Evolutionary conservation across 2,329 filamentous ascomycete species (phyloP).

Genomic region (Aspergillus sp.): DNA sequence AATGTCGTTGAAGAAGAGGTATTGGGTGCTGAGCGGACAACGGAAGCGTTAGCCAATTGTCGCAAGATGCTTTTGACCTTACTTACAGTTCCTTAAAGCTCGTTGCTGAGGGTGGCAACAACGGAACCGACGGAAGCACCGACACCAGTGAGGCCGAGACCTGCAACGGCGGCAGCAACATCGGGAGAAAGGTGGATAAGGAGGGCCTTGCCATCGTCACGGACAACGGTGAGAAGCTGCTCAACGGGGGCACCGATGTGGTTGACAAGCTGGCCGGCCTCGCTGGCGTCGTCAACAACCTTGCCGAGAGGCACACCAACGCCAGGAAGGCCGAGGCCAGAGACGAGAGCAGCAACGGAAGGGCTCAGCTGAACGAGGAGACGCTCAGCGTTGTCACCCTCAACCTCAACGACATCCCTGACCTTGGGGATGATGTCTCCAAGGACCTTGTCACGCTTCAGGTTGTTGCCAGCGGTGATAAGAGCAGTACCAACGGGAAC

Average conservation of each 20-base stretch:
- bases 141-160: conserved; percentile 12
- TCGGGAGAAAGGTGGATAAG: conserved; percentile 31
- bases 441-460: conserved; percentile 32
- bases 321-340: conserved; percentile 25
- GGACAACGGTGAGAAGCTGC: conserved; percentile 29
- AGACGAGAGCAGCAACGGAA: conserved; percentile 21
- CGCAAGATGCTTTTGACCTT: neutral
- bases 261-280: conserved; percentile 25
- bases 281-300: conserved; percentile 18
- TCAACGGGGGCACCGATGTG: conserved; percentile 26
- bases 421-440: conserved; percentile 26
- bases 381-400: conserved; percentile 26
- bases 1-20: neutral
- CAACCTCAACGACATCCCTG: conserved; percentile 28
- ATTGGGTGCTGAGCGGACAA: neutral
- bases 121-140: conserved; percentile 23
- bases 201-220: conserved; percentile 26
- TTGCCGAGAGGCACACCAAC: conserved; percentile 29
- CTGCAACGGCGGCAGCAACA: conserved; percentile 15
- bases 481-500: conserved; percentile 23
- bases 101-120: conserved; percentile 22
- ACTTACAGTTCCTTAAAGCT: conserved; percentile 24
- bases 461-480: conserved; percentile 24
- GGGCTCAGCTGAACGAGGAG: conserved; percentile 35
- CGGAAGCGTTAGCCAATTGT: neutral